Conservation (phyloP, 2,329 filamentous ascomycete genomes). For the Pseudogymnoascus sp. region DNA sequence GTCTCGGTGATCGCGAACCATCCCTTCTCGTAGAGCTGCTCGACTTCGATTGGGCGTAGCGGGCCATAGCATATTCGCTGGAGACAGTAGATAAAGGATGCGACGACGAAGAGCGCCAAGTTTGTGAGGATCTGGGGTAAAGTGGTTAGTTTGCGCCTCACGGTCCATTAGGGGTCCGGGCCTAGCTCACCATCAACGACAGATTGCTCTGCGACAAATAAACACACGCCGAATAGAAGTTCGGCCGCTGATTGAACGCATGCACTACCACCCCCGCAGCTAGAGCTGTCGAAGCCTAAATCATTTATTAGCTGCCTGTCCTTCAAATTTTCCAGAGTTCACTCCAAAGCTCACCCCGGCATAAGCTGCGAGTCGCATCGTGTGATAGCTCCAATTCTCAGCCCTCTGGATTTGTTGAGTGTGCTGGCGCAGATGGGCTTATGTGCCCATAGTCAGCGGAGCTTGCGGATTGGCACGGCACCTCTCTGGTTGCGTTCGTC, state of each 20-base stretch:
- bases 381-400: conserved; percentile 24
- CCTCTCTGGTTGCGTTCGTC: conserved; percentile 5
- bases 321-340: not conserved
- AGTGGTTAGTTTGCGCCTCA: conserved; percentile 10
- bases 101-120: conserved; percentile 73
- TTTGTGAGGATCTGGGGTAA: conserved; percentile 73
- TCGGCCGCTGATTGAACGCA: conserved; percentile 88
- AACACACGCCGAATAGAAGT: conserved; percentile 97
- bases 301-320: not conserved
- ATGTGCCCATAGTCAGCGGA: conserved; percentile 8
- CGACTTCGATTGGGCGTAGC: conserved; percentile 87
- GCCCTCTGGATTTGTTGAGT: conserved; percentile 11
- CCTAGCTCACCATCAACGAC: conserved; percentile 69
- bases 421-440: conserved; percentile 13
- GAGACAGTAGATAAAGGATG: conserved; percentile 74
- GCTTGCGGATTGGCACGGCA: conserved; percentile 7
- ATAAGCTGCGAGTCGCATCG: conserved; percentile 55
- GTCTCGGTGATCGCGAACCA: conserved; percentile 99
- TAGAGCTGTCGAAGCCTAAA: conserved; percentile 70
- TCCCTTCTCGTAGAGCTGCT: conserved; percentile 93
- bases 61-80: conserved; percentile 87
- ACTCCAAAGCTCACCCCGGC: conserved; percentile 26
- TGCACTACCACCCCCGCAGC: conserved; percentile 79
- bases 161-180: not conserved
- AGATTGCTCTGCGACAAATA: conserved; percentile 95